Evolutionary conservation across 2,329 filamentous ascomycete species (phyloP), one percentile per base, ranked within the genome.

Genomic region (Colletotrichum australisinense): DNA sequence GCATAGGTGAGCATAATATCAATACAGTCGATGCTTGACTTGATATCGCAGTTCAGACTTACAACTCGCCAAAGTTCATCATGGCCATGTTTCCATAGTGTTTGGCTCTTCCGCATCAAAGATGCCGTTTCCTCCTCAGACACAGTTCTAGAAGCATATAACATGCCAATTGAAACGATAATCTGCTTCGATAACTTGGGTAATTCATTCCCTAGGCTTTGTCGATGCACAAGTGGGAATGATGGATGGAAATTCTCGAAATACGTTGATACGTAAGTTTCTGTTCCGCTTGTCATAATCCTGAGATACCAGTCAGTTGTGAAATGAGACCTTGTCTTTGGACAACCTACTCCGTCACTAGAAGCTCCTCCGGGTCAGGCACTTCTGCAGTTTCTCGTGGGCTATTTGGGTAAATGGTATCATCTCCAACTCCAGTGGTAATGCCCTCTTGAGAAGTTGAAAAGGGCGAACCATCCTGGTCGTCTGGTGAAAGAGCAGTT

Each of bases 241-340:
- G 77, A 77, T 5, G 77, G 74, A 14, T 78, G 77, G 26, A 78
- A 78, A 42, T 73, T 63, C 30, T 77, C 74, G 58, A 77, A 77
- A 28, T 77, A 78, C 2, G 77, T 75, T 8, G 69, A 35, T 11
- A 77, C 68, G n/a, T 77, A 60, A 9, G 38, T 32, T 4, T 74
- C 62, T 12, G 53, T 35, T n/a, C 28, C 26, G 7, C 53, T 8
- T 12, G 63, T 62, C 26, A 65, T 63, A 22, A 38, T 55, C 12
- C 35, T 57, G 9, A 12, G 8, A n/a, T 11, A 22, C 26, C n/a
- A 22, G 52, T 42, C 26, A 32, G 53, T 19, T 6, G 9, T 24
- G 14, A 46, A 19, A 9, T 53, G 4, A 63, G 30, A 4, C 38
- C 14, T 5, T 19, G 19, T 42, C 38, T 42, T 42, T 19, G 16